These are phyloP conservation scores for Talaromyces sp. DNA, from an alignment of 2,329 filamentous ascomycete genomes.

Conservation along the genomic window DNA sequence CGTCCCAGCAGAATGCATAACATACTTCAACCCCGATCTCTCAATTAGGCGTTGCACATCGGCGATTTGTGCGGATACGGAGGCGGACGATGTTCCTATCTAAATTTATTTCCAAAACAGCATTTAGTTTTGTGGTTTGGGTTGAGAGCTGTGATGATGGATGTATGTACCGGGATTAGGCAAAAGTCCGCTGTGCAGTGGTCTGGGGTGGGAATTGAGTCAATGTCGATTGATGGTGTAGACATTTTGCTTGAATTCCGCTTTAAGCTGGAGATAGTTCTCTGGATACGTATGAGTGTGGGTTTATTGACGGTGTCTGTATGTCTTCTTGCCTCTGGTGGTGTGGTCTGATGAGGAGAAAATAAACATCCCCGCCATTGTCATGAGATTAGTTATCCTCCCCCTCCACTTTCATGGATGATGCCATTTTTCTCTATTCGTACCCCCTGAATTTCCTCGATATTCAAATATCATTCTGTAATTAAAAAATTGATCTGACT, in stretches of 20 bases:
- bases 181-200: slow-evolving; percentile 88
- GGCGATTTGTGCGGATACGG: slow-evolving; percentile 79
- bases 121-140: too few relatives aligned
- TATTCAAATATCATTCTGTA: not conserved
- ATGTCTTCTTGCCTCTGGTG: not conserved
- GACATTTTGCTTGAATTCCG: slow-evolving; percentile 6
- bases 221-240: slow-evolving; percentile 17
- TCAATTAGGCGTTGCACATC: slow-evolving; percentile 82
- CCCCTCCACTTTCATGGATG: not conserved
- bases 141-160: too few relatives aligned
- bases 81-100: slow-evolving; percentile 75
- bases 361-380: not conserved
- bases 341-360: not conserved
- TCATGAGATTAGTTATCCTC: not conserved
- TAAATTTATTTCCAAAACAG: slow-evolving; percentile 28
- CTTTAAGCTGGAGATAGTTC: too few relatives aligned
- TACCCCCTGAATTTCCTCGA: too few relatives aligned
- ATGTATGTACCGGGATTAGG: slow-evolving; percentile 56
- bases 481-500: too few relatives aligned
- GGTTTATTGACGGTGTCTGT: not conserved
- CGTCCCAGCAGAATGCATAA: slow-evolving; percentile 91
- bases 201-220: slow-evolving; percentile 57
- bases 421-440: not conserved
- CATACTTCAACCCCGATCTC: slow-evolving; percentile 74
- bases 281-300: not conserved